phyloP scores from a whole-genome alignment of 1,284 basidiomycete genomes.

The Puccinia coronata region DNA sequence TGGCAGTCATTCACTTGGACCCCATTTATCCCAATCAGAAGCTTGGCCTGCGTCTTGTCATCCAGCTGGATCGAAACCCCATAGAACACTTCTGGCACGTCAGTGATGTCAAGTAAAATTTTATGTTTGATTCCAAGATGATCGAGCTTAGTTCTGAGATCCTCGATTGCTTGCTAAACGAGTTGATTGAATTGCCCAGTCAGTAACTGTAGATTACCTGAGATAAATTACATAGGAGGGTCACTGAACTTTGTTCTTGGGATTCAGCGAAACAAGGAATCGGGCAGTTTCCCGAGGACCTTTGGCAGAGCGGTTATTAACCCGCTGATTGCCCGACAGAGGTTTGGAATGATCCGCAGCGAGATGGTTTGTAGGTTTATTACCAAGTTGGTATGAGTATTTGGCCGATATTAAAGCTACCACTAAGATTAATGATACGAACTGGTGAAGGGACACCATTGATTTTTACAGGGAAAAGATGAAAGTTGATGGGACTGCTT shows the following conservation, averaged over 20 bases:
- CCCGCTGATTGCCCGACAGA: neutral
- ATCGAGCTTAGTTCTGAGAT: neutral
- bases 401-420: neutral
- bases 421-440: neutral
- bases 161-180: neutral
- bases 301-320: neutral
- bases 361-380: neutral
- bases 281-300: neutral
- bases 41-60: constrained; percentile 9
- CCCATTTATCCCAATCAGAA: neutral
- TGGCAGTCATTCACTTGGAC: neutral
- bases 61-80: neutral
- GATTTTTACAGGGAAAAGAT: neutral
- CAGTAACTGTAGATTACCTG: neutral
- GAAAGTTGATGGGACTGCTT: neutral
- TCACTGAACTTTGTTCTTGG: neutral
- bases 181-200: neutral
- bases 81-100: neutral
- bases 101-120: neutral
- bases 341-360: no score
- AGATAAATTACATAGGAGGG: neutral
- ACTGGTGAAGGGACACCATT: constrained; percentile 15
- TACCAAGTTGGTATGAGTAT: neutral
- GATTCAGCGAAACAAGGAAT: neutral
- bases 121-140: neutral